phyloP scores from a whole-genome alignment of 306 rosid species.

The Cucumis hystrix region DNA sequence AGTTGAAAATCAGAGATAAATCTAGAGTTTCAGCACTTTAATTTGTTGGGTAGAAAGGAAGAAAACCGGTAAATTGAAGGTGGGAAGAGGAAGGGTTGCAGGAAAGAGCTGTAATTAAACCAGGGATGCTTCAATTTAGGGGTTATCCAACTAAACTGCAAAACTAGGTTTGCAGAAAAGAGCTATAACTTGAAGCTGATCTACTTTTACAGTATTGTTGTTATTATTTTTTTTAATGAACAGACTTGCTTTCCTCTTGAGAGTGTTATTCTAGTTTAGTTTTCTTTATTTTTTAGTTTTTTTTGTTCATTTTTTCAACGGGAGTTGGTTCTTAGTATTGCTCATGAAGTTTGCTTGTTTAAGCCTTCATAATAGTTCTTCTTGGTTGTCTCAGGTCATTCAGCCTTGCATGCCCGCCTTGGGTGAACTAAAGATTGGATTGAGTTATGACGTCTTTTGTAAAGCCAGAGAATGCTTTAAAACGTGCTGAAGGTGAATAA shows the following conservation, averaged over 20 bases:
- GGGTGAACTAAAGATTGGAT: slow-evolving; percentile 3
- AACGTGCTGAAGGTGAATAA: slow-evolving; percentile 44
- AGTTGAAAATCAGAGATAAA: not conserved
- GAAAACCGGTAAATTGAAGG: slow-evolving; percentile 14
- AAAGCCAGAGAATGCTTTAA: slow-evolving; percentile 52
- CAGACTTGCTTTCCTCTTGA: no score
- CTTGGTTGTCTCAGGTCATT: slow-evolving; percentile 9
- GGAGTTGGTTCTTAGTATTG: not conserved
- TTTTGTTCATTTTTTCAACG: no score
- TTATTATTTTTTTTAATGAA: no score
- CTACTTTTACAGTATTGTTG: no score
- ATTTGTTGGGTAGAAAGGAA: slow-evolving; percentile 2
- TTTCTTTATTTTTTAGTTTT: no score
- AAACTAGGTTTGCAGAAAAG: no score
- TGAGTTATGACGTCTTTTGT: slow-evolving; percentile 31
- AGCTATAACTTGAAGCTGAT: no score
- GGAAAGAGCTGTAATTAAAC: slow-evolving; percentile 32
- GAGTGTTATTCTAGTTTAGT: no score
- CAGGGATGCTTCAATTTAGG: slow-evolving; percentile 36
- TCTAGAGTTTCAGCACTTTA: not conserved
- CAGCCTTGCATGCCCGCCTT: slow-evolving; percentile 2
- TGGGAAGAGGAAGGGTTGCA: slow-evolving; percentile 8
- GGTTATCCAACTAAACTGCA: slow-evolving; percentile 19
- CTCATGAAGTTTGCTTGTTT: not conserved
- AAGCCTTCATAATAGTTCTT: not conserved